Percentiles rank a stretch among this genome's conserved stretches.
Evolutionary conservation across 805 yeast species (phyloP).

Genomic region (Isabelozyma pseudorhagii): DNA sequence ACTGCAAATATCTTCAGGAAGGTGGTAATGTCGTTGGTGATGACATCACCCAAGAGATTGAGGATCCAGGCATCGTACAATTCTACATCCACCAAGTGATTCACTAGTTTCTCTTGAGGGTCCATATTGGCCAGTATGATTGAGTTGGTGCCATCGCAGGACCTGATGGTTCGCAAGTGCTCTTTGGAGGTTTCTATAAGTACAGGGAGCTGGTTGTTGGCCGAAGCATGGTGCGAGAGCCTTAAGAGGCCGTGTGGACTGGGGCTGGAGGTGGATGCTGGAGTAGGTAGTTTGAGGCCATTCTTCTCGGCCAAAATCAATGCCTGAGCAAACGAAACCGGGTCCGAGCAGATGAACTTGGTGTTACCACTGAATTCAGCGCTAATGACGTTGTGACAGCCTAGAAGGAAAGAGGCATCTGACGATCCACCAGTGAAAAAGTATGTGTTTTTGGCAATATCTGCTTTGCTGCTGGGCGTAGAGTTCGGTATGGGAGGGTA

Average conservation of each 20-base stretch:
- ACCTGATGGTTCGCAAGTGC: conserved; percentile 26
- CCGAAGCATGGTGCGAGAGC: conserved; percentile 48
- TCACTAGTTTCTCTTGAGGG: conserved; percentile 20
- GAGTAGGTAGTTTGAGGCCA: conserved; percentile 37
- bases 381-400: conserved; percentile 46
- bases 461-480: conserved; percentile 8
- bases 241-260: conserved; percentile 25
- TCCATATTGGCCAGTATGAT: neutral
- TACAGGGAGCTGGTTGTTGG: conserved; percentile 51
- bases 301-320: conserved; percentile 47
- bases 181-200: conserved; percentile 46
- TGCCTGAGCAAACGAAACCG: conserved; percentile 48
- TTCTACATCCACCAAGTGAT: conserved; percentile 44
- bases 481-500: conserved; percentile 33
- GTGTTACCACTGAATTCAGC: neutral
- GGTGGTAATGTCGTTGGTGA: neutral
- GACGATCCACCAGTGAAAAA: conserved; percentile 17
- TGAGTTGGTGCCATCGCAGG: conserved; percentile 5
- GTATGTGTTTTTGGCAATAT: conserved; percentile 6
- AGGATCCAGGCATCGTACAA: conserved; percentile 51
- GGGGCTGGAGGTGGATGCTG: conserved; percentile 3
- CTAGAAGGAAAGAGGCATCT: conserved; percentile 42
- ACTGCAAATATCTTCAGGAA: conserved; percentile 12
- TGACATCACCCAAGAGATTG: conserved; percentile 18
- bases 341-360: conserved; percentile 52